Evolutionary conservation across 1,284 basidiomycete genomes (phyloP).

Genomic region (Ganoderma lucidum): DNA sequence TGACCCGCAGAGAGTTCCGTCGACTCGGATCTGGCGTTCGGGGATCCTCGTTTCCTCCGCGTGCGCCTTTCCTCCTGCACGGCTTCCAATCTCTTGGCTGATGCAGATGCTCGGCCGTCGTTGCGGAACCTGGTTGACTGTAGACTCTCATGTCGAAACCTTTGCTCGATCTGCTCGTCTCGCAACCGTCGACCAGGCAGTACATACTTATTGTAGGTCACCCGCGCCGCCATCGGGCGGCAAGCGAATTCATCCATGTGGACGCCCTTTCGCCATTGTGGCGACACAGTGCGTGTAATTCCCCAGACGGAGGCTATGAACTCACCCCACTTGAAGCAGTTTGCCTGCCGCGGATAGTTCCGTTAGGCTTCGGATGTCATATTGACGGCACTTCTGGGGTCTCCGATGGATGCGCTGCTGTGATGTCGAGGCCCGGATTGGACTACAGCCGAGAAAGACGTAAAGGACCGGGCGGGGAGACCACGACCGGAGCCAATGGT

Average conservation of each 20-base stretch:
- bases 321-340: background rate
- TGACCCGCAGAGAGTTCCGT: background rate
- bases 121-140: background rate
- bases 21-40: background rate
- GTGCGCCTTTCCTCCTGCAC: background rate
- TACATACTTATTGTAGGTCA: background rate
- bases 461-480: background rate
- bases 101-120: background rate
- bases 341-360: background rate
- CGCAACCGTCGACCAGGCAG: background rate
- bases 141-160: background rate
- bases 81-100: background rate
- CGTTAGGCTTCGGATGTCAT: background rate
- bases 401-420: background rate
- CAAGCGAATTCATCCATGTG: background rate
- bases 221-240: background rate
- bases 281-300: background rate
- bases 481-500: conserved; percentile 9
- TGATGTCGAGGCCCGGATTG: background rate
- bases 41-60: background rate
- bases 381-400: background rate
- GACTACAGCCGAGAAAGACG: conserved; percentile 14
- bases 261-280: background rate
- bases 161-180: background rate
- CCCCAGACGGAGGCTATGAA: background rate